Evolutionary conservation across 306 rosid species (phyloP), one percentile per base, ranked within the genome.

Genomic region (Lathyrus aphaca): DNA sequence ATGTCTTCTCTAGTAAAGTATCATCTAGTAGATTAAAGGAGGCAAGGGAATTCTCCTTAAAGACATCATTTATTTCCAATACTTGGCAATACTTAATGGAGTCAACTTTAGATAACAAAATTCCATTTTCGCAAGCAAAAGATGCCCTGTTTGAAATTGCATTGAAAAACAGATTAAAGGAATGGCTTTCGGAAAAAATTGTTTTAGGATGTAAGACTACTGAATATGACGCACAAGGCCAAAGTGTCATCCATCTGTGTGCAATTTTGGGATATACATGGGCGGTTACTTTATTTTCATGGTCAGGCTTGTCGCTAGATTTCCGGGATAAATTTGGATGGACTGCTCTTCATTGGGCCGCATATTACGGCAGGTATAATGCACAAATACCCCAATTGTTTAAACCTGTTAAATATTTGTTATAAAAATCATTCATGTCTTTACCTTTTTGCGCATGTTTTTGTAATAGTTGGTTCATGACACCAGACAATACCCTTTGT

Each of bases 321-420:
- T 86, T 89, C 73, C 97, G 97, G 69, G 99, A 95, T 78, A 95
- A 86, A 57, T 71, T 19, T 79, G 97, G 99, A 77, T 91, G 99
- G 99, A 89, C 99, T 17, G 97, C 99, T 77, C 92, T 95, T 76
- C 99, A 95, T 68, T 95, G 99, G 99, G 99, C 97, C 38, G 97
- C 97, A 42, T 87, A 71, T 82, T 74, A 29, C 63, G 99, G 99
- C 86, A 86, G 95, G 97, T 91, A 76, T 14, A 39, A 37, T 73
- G n/a, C 50, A n/a, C 69, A 38, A 51, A 50, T 38, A 4, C 16
- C 66, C 16, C 40, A 21, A 57, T 79, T 40, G 25, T 74, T 74
- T 25, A 66, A 66, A 50, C 51, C 18, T 21, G 37, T 13, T 63
- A 6, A 32, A 12, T 40, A 61, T 61, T 6, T 18, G 40, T 37